Percentiles rank a stretch among this genome's conserved stretches.
Evolutionary conservation across 176 grass and related monocot species (phyloP).

Genomic region (Triticum monococcum): DNA sequence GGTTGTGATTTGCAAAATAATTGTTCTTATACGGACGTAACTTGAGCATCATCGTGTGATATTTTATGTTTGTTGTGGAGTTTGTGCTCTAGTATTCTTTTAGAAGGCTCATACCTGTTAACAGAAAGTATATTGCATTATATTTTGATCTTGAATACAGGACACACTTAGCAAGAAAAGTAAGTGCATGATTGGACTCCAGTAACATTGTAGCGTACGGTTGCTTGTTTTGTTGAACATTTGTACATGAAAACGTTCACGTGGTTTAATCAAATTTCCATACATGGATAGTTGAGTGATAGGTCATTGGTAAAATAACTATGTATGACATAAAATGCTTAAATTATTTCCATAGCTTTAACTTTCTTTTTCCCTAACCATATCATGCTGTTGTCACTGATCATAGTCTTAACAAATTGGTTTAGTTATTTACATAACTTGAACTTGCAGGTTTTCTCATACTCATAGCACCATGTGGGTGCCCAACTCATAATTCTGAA

Average conservation of each 20-base stretch:
- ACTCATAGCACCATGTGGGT: not conserved
- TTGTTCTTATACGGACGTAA: not conserved
- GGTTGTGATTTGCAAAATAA: not conserved
- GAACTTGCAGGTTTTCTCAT: not conserved
- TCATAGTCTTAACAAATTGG: not conserved
- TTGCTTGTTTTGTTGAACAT: not conserved
- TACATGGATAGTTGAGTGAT: not conserved
- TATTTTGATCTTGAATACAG: not conserved
- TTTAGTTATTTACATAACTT: not conserved
- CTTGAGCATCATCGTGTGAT: not conserved
- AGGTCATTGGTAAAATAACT: constrained; percentile 4
- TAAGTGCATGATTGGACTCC: not conserved
- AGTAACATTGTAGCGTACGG: not conserved
- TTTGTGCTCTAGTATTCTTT: constrained; percentile 12
- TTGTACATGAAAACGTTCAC: not conserved
- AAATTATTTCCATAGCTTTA: constrained; percentile 16
- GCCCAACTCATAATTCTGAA: not conserved
- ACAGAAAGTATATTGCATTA: not conserved
- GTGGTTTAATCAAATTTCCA: not conserved
- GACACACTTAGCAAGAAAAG: not conserved
- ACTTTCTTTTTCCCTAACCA: not conserved
- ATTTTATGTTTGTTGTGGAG: not conserved
- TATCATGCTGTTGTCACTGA: not conserved
- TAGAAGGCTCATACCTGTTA: not conserved
- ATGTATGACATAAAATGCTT: not conserved